Base-by-base conservation (phyloP, 2,329 filamentous ascomycete genomes). In the Colletotrichum sidae region DNA sequence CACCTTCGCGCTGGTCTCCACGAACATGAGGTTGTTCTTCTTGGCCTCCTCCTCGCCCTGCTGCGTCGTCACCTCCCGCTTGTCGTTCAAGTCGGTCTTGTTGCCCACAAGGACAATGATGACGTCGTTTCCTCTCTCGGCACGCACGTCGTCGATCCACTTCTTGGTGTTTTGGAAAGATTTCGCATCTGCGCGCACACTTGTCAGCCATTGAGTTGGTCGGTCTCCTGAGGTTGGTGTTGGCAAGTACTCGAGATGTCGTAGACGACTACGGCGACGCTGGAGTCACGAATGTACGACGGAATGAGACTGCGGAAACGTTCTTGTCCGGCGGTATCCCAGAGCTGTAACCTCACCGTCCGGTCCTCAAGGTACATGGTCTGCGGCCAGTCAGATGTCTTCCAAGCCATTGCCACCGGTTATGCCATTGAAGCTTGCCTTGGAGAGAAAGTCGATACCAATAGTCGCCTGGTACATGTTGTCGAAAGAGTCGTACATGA, bases 401-500 rank as follows among this genome's bases (percentile, higher is more conserved):
- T 25, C 25, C 25, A 25, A 25, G 25, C 25, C 5, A 25, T 25
- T 25, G 25, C 25, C 25, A 25, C 25, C 25, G 25, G 25, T 4
- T 4, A 25, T 25, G 25, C 25, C 25, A 25, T 25, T 25, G 25
- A 25, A 25, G 34, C 72, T 78, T 84, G 92, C 93, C 91, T 99
- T 99, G 75, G 94, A 97, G 71, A 99, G 88, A 78, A 99, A 99
- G 82, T 99, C 96, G 83, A 99, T 99, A 76, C 96, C 96, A 76
- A 99, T 98, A 44, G 96, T 99, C 63, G 96, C 96, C 82, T 99
- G 96, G 83, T 99, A 99, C 86, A 95, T 98, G 83, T 97, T 97
- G 85, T 99, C 96, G 85, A 99, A 99, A 52, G 96, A 98, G 81
- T 99, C 96, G 86, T 99, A 99, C 96, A 99, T 99, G 86, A 99